Percentiles rank a stretch among this genome's conserved stretches.
phyloP scores from a whole-genome alignment of 2,329 filamentous ascomycete genomes.

The Neofusicoccum ribis region DNA sequence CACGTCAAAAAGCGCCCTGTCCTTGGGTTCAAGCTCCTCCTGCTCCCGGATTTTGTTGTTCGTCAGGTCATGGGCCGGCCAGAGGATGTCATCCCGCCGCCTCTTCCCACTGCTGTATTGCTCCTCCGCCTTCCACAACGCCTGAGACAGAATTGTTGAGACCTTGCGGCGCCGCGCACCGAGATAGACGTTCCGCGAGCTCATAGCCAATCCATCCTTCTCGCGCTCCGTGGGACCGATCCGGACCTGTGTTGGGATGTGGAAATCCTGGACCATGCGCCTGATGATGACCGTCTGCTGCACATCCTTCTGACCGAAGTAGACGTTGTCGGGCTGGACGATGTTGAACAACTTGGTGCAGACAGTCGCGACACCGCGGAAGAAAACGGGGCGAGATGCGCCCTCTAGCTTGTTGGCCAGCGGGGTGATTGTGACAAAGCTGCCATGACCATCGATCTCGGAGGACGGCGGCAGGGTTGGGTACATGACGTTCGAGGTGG shows the following conservation, averaged over 20 bases:
- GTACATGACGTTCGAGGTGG: slow-evolving; percentile 82
- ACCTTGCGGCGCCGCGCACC: slow-evolving; percentile 70
- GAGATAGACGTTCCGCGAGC: slow-evolving; percentile 91
- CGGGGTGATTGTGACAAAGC: slow-evolving; percentile 89
- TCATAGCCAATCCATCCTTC: slow-evolving; percentile 80
- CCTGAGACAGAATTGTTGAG: slow-evolving; percentile 69
- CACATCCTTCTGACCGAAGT: slow-evolving; percentile 97
- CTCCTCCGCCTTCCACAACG: slow-evolving; percentile 69
- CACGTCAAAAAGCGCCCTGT: slow-evolving; percentile 74
- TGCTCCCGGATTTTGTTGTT: slow-evolving; percentile 61
- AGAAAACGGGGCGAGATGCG: slow-evolving; percentile 85
- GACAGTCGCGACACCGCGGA: slow-evolving; percentile 91
- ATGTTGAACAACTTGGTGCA: slow-evolving; percentile 94
- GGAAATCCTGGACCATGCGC: slow-evolving; percentile 84
- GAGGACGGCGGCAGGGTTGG: slow-evolving; percentile 74
- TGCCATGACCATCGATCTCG: slow-evolving; percentile 74
- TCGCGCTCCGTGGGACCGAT: slow-evolving; percentile 77
- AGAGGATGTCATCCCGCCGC: slow-evolving; percentile 67
- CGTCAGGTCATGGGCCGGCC: slow-evolving; percentile 65
- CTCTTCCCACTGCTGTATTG: slow-evolving; percentile 59
- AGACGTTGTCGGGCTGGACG: slow-evolving; percentile 73
- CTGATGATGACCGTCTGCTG: slow-evolving; percentile 92
- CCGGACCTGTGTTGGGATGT: slow-evolving; percentile 72
- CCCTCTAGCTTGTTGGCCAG: slow-evolving; percentile 81
- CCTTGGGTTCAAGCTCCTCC: slow-evolving; percentile 55